Conservation (phyloP, 371 early-diverging fungal genomes). For the Blakeslea trispora region DNA sequence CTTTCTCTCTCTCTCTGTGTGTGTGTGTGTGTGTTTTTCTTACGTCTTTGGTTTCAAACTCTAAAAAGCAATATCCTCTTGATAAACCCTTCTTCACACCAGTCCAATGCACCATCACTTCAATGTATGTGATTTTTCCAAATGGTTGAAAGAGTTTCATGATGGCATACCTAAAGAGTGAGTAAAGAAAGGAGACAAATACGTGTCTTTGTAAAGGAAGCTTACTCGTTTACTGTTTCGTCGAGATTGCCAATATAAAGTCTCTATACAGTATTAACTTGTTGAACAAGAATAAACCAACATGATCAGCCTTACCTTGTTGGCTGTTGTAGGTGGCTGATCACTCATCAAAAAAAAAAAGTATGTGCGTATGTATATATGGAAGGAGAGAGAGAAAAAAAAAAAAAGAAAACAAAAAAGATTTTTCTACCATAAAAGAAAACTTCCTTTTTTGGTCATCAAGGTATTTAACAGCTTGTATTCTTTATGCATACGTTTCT, state of each 20-base stretch:
- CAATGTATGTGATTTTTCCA: conserved; percentile 67
- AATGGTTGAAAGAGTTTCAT: conserved; percentile 67
- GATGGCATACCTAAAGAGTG: conserved; percentile 51
- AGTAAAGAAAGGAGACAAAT: not conserved
- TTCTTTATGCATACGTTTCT: too few species aligned
- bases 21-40: too few species aligned
- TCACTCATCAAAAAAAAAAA: not conserved
- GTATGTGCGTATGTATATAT: not conserved
- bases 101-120: conserved; percentile 62
- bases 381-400: conserved; percentile 3
- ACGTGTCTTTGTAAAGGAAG: not conserved
- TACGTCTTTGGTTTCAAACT: conserved; percentile 57
- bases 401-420: not conserved
- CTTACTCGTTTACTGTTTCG: conserved; percentile 62
- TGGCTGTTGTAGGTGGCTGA: conserved; percentile 11
- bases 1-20: not conserved
- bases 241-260: conserved; percentile 67
- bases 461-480: not conserved
- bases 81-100: conserved; percentile 66
- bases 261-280: conserved; percentile 22
- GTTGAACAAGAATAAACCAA: too few species aligned
- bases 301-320: conserved; percentile 20
- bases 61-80: conserved; percentile 69
- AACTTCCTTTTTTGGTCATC: not conserved
- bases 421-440: not conserved